These are phyloP conservation scores for Kondoa subrosea DNA, from an alignment of 768 basidiomycete species.

Conservation along the genomic window DNA sequence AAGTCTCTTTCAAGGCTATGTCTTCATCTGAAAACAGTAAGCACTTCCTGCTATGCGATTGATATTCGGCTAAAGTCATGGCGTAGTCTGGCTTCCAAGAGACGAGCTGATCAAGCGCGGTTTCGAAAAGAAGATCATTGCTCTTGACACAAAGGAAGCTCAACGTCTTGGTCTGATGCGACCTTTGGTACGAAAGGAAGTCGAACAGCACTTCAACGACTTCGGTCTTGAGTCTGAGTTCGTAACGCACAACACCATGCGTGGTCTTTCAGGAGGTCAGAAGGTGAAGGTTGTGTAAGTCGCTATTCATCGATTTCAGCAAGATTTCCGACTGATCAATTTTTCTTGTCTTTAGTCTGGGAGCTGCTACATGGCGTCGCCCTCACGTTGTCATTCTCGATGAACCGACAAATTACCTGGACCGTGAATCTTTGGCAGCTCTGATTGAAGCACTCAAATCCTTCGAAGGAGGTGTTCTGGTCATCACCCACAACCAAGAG, in stretches of 20 bases:
- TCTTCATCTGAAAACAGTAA: conserved; percentile 87
- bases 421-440: conserved; percentile 96
- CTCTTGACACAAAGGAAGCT: conserved; percentile 68
- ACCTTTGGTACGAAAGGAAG: conserved; percentile 95
- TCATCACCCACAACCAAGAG: conserved; percentile 38
- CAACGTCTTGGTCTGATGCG: conserved; percentile 86
- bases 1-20: conserved; percentile 37
- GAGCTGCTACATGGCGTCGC: conserved; percentile 76
- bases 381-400: conserved; percentile 95
- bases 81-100: conserved; percentile 80
- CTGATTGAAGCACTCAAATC: conserved; percentile 94
- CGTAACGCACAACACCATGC: conserved; percentile 97
- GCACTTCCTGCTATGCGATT: conserved; percentile 46
- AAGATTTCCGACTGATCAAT: background rate
- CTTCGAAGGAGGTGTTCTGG: conserved; percentile 76
- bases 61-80: conserved; percentile 43
- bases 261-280: conserved; percentile 88
- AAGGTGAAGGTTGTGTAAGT: too few relatives aligned
- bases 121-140: conserved; percentile 80
- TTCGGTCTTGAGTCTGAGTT: conserved; percentile 99
- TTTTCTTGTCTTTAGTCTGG: conserved; percentile 47
- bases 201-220: conserved; percentile 95
- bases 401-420: conserved; percentile 64
- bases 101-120: conserved; percentile 73
- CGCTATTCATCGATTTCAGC: background rate